These are phyloP conservation scores for Neonothopanus nambi DNA, from an alignment of 1,284 basidiomycete species.

Conservation along the genomic window DNA sequence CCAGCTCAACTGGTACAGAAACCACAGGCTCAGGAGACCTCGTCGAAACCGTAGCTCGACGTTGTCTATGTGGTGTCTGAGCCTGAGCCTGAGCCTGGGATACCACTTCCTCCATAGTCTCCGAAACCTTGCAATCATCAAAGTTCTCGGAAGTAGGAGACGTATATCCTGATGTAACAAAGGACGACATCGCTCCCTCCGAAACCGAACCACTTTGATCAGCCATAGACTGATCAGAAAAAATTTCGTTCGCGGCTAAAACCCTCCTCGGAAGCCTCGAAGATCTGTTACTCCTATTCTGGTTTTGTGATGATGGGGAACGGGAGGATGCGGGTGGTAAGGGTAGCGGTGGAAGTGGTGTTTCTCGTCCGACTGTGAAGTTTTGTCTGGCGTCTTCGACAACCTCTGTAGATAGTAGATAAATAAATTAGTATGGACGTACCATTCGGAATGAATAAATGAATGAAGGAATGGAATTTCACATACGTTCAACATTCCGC, in stretches of 20 bases:
- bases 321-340: slow-evolving; percentile 53
- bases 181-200: slow-evolving; percentile 26
- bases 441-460: slow-evolving; percentile 15
- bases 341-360: slow-evolving; percentile 59
- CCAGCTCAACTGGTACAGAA: slow-evolving; percentile 33
- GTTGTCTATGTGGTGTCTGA: slow-evolving; percentile 52
- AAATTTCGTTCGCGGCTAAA: slow-evolving; percentile 71
- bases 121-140: neutral
- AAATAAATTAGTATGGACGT: no score
- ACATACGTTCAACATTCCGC: slow-evolving; percentile 75
- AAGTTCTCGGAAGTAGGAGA: slow-evolving; percentile 20
- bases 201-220: slow-evolving; percentile 33
- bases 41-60: slow-evolving; percentile 67
- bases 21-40: slow-evolving; percentile 49
- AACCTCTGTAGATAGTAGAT: slow-evolving; percentile 61
- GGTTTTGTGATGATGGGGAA: slow-evolving; percentile 34
- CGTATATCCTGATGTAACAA: slow-evolving; percentile 25
- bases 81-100: slow-evolving; percentile 29
- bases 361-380: slow-evolving; percentile 56
- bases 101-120: slow-evolving; percentile 13
- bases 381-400: slow-evolving; percentile 74
- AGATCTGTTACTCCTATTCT: slow-evolving; percentile 42
- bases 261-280: slow-evolving; percentile 58
- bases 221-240: slow-evolving; percentile 40
- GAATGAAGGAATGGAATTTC: slow-evolving; percentile 14